Base-by-base conservation (phyloP, 352 stramenopile species). In the Globisporangium yorkense region DNA sequence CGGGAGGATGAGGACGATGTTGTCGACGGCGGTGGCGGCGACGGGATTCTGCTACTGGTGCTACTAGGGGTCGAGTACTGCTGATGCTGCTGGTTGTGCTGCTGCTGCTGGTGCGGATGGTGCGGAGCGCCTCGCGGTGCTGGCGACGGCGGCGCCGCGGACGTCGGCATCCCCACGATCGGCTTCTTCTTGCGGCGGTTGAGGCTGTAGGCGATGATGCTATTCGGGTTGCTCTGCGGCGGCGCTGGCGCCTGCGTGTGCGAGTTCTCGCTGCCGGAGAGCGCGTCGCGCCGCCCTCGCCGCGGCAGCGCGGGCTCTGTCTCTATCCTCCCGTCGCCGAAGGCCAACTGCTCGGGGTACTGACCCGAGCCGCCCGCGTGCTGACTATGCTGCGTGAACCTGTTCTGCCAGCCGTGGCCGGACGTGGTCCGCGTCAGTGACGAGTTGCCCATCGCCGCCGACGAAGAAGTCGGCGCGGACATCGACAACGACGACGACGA, bases 151-250 rank as follows among this genome's bases (percentile, higher is more conserved):
- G 35, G 35, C 35, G 35, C 35, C 35, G 35, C 46, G 15, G 43
- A 39, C 20, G 56, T 53, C 27, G 74, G 71, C 43, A 74, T 77
- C 1, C 69, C 71, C 40, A 63, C 70, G 41, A 84, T 59, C 58
- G 66, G 65, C 57, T 77, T 77, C 64, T 83, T 75, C 62, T 83
- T 83, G 62, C 71, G 71, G 67, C 79, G 80, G 56, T 83, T 82
- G 47, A 83, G 61, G 53, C 62, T 83, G 56, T 85, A 85, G 7
- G 59, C 61, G 59, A 85, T 77, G 51, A 85, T 79, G 55, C 72
- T 83, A 63, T 78, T 80, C 48, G 66, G 51, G 29, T 45, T 65
- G n/a, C 51, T 15, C 35, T 40, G 35, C 15, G 41, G 6, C 41
- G 16, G 41, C 18, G 40, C 44, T 15, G 33, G 54, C 20, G 52